A percentile compares a stretch with the other conserved stretches of the same genome.
Conservation (phyloP, 768 basidiomycete genomes). For the Amanita rimosa region DNA sequence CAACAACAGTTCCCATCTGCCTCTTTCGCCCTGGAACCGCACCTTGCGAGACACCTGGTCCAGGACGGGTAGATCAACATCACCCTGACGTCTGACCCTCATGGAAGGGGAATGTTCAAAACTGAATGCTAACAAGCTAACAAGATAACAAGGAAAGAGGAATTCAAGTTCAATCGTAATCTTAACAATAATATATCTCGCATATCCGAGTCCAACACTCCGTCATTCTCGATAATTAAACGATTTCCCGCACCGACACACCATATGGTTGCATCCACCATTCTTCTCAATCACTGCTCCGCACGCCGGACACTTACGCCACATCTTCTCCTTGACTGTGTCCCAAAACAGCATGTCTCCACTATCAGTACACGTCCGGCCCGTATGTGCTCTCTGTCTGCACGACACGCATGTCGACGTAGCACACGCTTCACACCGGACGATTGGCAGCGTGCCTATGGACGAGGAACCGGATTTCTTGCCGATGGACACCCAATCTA, state of each 20-base stretch:
- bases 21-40: too few species aligned
- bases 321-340: background rate
- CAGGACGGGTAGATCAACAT: too few species aligned
- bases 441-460: background rate
- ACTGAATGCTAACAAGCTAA: too few species aligned
- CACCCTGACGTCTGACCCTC: too few species aligned
- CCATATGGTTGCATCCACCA: slow-evolving; percentile 5
- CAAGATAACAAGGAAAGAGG: too few species aligned
- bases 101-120: too few species aligned
- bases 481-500: background rate
- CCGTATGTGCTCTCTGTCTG: background rate
- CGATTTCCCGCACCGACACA: background rate
- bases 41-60: too few species aligned
- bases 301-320: slow-evolving; percentile 5
- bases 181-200: background rate
- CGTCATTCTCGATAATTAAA: background rate
- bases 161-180: background rate
- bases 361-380: background rate
- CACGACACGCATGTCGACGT: background rate
- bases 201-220: too few species aligned
- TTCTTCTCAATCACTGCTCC: slow-evolving; percentile 5
- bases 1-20: too few species aligned
- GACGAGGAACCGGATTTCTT: background rate
- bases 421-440: slow-evolving; percentile 14
- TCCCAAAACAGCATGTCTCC: background rate